Evolutionary conservation across 2,329 filamentous ascomycete genomes (phyloP).

Genomic region (Colletotrichum sp.): DNA sequence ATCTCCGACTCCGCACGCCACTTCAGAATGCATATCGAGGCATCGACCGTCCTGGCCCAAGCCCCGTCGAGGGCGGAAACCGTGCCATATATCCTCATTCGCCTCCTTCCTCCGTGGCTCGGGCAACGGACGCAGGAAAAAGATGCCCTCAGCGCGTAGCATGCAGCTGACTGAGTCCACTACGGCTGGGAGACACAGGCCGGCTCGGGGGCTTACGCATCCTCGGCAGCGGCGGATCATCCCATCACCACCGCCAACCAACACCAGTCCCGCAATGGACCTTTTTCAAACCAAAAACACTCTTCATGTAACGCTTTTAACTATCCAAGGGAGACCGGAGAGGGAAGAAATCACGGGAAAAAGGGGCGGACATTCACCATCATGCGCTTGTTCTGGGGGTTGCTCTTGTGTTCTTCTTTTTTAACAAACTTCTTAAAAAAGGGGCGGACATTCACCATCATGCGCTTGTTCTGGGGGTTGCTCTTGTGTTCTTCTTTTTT

Average conservation of each 20-base stretch:
- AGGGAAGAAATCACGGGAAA: neutral
- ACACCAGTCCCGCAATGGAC: neutral
- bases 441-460: neutral
- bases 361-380: neutral
- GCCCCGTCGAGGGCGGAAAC: neutral
- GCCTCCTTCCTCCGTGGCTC: neutral
- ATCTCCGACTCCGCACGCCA: neutral
- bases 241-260: neutral
- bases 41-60: neutral
- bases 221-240: neutral
- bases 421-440: neutral
- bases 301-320: conserved; percentile 13
- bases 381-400: neutral
- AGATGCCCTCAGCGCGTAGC: neutral
- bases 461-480: neutral
- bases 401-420: neutral
- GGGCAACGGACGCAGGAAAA: neutral
- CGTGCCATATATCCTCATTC: neutral
- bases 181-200: neutral
- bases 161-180: neutral
- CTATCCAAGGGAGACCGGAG: neutral
- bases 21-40: neutral
- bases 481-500: neutral
- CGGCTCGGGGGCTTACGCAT: neutral
- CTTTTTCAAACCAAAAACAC: neutral